Evolutionary conservation across 164 flowering plant species (phyloP).

Genomic region (Aristolochia fimbriata): DNA sequence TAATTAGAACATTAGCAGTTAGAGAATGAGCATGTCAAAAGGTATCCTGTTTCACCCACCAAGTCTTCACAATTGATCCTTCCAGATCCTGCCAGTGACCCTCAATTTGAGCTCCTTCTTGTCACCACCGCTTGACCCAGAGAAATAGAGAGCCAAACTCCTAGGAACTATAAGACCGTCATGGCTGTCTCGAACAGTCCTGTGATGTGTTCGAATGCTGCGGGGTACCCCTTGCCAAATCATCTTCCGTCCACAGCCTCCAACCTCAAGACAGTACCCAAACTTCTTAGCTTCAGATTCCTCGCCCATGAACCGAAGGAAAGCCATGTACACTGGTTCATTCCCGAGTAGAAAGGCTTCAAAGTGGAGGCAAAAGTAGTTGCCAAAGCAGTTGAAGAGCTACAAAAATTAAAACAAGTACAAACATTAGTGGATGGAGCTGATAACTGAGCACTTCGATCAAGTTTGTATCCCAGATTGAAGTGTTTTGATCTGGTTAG

Average conservation of each 20-base stretch:
- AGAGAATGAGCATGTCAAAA: not conserved
- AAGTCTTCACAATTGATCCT: slow-evolving; percentile 6
- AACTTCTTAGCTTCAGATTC: slow-evolving; percentile 22
- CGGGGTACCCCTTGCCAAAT: slow-evolving; percentile 24
- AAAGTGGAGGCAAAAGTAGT: slow-evolving; percentile 23
- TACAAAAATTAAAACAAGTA: not conserved
- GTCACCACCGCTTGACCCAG: slow-evolving; percentile 17
- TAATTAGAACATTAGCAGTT: not conserved
- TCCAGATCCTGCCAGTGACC: slow-evolving; percentile 20
- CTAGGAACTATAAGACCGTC: slow-evolving; percentile 23
- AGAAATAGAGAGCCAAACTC: slow-evolving; percentile 20
- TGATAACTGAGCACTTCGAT: not conserved
- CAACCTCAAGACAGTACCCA: slow-evolving; percentile 21
- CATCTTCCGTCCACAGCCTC: slow-evolving; percentile 21
- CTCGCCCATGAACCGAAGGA: slow-evolving; percentile 24
- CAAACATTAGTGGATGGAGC: not conserved
- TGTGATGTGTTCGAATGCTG: slow-evolving; percentile 17
- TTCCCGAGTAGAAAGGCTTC: slow-evolving; percentile 22
- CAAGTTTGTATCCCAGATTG: too few relatives aligned
- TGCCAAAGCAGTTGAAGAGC: slow-evolving; percentile 23
- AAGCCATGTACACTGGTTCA: slow-evolving; percentile 24
- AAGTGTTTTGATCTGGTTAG: too few relatives aligned
- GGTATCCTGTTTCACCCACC: not conserved
- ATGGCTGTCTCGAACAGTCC: slow-evolving; percentile 17
- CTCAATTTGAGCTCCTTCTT: slow-evolving; percentile 17